Percentiles rank a stretch among this genome's conserved stretches.
Evolutionary conservation across 805 yeast genomes (phyloP).

Genomic region (Candida insectalens): DNA sequence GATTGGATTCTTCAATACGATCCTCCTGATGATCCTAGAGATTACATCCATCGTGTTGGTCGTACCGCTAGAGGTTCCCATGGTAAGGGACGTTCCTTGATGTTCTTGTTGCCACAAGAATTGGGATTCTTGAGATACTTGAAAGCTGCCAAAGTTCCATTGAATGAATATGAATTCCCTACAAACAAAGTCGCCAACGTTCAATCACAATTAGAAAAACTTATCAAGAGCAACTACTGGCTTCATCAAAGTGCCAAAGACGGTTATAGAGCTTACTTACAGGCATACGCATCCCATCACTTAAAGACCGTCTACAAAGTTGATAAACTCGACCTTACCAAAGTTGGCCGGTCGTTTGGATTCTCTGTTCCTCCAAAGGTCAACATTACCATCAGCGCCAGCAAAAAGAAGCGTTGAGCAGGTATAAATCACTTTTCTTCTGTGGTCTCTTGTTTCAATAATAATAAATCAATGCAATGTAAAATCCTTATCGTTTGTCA

Average conservation of each 20-base stretch:
- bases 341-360: slow-evolving; percentile 94
- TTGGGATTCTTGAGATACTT: slow-evolving; percentile 90
- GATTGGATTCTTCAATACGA: slow-evolving; percentile 99
- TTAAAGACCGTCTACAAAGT: slow-evolving; percentile 93
- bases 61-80: slow-evolving; percentile 92
- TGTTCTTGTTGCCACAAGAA: slow-evolving; percentile 93
- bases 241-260: slow-evolving; percentile 94
- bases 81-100: slow-evolving; percentile 87
- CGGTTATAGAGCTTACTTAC: slow-evolving; percentile 93
- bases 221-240: slow-evolving; percentile 87
- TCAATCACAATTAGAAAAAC: slow-evolving; percentile 84
- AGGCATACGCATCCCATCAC: slow-evolving; percentile 95
- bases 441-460: no score
- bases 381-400: slow-evolving; percentile 89
- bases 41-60: slow-evolving; percentile 97
- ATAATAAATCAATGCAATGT: no score
- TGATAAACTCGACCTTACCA: slow-evolving; percentile 86
- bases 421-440: no score
- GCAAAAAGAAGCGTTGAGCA: no score
- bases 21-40: slow-evolving; percentile 99
- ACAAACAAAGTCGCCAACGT: slow-evolving; percentile 90
- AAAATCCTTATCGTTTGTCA: no score
- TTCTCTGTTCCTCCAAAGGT: slow-evolving; percentile 95
- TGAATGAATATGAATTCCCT: slow-evolving; percentile 96
- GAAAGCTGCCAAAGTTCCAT: slow-evolving; percentile 94